Evolutionary conservation across 106 monocot genomes (phyloP).

Genomic region (Gastrodia elata): DNA sequence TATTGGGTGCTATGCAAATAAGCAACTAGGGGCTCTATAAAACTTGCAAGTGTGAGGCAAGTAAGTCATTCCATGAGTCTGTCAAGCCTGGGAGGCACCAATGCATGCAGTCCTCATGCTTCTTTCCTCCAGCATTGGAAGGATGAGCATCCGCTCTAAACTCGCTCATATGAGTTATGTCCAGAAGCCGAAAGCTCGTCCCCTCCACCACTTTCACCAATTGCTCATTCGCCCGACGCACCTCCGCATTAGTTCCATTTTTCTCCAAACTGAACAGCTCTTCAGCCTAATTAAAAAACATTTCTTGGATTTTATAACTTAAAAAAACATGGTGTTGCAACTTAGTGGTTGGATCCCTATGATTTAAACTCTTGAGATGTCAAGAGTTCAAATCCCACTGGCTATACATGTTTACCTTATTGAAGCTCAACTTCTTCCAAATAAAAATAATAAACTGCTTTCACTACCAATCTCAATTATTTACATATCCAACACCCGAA

Average conservation of each 20-base stretch:
- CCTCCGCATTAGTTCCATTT: slow-evolving; percentile 50
- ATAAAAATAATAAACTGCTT: too few species aligned
- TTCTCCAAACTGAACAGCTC: slow-evolving; percentile 45
- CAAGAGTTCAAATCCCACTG: too few species aligned
- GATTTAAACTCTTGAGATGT: too few species aligned
- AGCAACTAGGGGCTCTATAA: too few species aligned
- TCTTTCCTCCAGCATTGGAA: slow-evolving; percentile 50
- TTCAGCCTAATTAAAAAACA: slow-evolving; percentile 31
- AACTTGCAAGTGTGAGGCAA: slow-evolving; percentile 23
- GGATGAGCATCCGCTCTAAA: slow-evolving; percentile 79
- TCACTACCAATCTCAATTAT: too few species aligned
- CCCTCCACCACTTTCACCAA: slow-evolving; percentile 32
- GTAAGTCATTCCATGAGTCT: slow-evolving; percentile 62
- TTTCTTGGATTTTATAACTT: too few species aligned
- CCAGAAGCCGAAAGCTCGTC: slow-evolving; percentile 41
- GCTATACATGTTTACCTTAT: too few species aligned
- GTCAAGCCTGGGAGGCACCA: slow-evolving; percentile 68
- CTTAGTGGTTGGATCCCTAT: too few species aligned
- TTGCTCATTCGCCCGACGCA: slow-evolving; percentile 44
- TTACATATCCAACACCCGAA: too few species aligned
- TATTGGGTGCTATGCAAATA: too few species aligned
- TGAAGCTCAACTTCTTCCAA: too few species aligned
- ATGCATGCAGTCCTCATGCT: slow-evolving; percentile 80
- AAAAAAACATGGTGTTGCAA: too few species aligned
- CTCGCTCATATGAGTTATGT: slow-evolving; percentile 56